Evolutionary conservation across 257 asterid genomes (phyloP).

Genomic region (Scutellaria galericulata): DNA sequence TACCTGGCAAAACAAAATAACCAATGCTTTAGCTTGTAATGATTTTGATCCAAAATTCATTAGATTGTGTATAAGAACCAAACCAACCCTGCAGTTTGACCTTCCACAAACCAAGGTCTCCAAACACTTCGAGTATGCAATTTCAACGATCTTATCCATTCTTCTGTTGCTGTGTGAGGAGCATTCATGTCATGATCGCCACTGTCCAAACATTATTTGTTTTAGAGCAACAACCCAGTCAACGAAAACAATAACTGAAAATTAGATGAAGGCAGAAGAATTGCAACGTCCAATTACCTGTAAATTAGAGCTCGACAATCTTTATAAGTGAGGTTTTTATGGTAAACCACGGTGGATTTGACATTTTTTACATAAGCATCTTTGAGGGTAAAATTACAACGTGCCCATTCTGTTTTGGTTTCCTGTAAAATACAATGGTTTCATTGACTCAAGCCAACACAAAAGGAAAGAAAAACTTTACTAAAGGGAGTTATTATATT

Average conservation of each 20-base stretch:
- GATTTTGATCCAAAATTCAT: not conserved
- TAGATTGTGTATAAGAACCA: not conserved
- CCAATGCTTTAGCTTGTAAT: not conserved
- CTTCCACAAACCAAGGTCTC: slow-evolving; percentile 30
- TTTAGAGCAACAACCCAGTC: not conserved
- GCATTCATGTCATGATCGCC: slow-evolving; percentile 1
- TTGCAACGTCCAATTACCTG: slow-evolving; percentile 4
- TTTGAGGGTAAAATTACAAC: slow-evolving; percentile 33
- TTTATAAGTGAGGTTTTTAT: not conserved
- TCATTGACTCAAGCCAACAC: too few relatives aligned
- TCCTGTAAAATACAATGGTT: slow-evolving; percentile 19
- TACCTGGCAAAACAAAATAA: not conserved
- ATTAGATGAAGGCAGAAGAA: too few relatives aligned
- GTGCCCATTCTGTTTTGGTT: slow-evolving; percentile 37
- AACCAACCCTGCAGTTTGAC: slow-evolving; percentile 30
- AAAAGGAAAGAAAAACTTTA: not conserved
- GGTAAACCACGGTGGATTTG: not conserved
- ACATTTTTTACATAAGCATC: not conserved
- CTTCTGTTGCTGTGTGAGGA: slow-evolving; percentile 10
- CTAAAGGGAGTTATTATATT: not conserved
- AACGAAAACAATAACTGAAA: too few relatives aligned
- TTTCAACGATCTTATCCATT: slow-evolving; percentile 24
- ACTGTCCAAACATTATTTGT: not conserved
- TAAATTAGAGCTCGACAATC: slow-evolving; percentile 31
- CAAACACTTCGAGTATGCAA: not conserved